These are phyloP conservation scores for Penicillium verhagenii DNA, from an alignment of 495 filamentous ascomycete species.

Conservation along the genomic window DNA sequence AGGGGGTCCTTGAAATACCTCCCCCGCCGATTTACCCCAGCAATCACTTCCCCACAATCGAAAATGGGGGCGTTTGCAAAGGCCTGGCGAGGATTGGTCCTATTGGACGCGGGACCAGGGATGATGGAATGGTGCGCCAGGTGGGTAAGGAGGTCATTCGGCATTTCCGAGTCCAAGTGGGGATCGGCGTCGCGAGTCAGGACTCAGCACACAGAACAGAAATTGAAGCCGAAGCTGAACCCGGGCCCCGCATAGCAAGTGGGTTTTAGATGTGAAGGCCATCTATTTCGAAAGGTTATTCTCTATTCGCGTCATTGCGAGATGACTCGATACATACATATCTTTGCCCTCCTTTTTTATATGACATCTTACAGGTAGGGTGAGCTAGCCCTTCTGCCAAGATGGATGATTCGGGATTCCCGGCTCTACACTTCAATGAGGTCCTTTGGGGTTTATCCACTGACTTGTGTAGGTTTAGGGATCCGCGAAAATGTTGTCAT, in stretches of 20 bases:
- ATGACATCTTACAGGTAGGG: background rate
- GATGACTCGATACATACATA: too few relatives aligned
- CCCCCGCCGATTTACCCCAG: background rate
- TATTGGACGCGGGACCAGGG: background rate
- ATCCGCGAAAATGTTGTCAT: background rate
- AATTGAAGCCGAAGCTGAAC: too few relatives aligned
- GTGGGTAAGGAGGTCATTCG: background rate
- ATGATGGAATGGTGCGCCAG: background rate
- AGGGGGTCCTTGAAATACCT: background rate
- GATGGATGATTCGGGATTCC: background rate
- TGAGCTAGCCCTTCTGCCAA: background rate
- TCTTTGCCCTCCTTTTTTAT: background rate
- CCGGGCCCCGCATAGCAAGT: background rate
- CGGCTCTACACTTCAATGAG: background rate
- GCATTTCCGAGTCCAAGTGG: background rate
- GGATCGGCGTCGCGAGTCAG: background rate
- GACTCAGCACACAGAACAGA: too few relatives aligned
- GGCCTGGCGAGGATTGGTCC: background rate
- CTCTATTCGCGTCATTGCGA: too few relatives aligned
- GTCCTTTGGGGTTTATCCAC: background rate
- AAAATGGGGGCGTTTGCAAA: background rate
- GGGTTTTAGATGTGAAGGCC: background rate
- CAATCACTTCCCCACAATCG: slow-evolving; percentile 4
- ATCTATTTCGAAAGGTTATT: too few relatives aligned
- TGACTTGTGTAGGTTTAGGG: background rate